Conservation (phyloP, 345 rosid genomes). For the Ricinus communis region DNA sequence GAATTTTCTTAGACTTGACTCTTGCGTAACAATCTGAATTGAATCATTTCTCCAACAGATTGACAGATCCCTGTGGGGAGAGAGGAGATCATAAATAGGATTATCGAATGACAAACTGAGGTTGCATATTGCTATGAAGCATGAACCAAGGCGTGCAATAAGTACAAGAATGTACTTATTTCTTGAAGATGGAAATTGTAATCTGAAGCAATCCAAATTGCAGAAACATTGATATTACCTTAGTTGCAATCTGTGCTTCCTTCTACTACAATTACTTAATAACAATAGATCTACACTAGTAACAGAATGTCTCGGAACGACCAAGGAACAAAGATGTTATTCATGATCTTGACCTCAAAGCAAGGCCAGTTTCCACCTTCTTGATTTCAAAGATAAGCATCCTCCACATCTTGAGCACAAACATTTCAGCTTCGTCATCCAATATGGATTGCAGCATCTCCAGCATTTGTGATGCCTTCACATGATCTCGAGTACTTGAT, state of each 20-base stretch:
- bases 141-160: too few species aligned
- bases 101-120: too few species aligned
- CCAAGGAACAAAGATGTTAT: not conserved
- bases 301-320: not conserved
- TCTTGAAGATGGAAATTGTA: too few species aligned
- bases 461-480: slow-evolving; percentile 88
- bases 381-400: slow-evolving; percentile 97
- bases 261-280: slow-evolving; percentile 6
- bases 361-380: slow-evolving; percentile 79
- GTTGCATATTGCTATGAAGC: too few species aligned
- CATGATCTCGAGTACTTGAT: slow-evolving; percentile 75
- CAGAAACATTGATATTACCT: too few species aligned
- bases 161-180: too few species aligned
- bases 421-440: slow-evolving; percentile 98
- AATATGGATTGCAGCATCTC: slow-evolving; percentile 80
- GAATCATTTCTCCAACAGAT: not conserved
- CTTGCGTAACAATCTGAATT: too few species aligned
- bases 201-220: too few species aligned
- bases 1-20: too few species aligned
- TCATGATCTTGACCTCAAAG: slow-evolving; percentile 59
- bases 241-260: slow-evolving; percentile 11
- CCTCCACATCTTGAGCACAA: slow-evolving; percentile 99
- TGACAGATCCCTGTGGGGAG: too few species aligned
- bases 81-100: too few species aligned
- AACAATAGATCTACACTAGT: not conserved